Percentiles rank a stretch among this genome's conserved stretches.
Conservation (phyloP, 495 filamentous ascomycete species). For the Usnea hakonensis region DNA sequence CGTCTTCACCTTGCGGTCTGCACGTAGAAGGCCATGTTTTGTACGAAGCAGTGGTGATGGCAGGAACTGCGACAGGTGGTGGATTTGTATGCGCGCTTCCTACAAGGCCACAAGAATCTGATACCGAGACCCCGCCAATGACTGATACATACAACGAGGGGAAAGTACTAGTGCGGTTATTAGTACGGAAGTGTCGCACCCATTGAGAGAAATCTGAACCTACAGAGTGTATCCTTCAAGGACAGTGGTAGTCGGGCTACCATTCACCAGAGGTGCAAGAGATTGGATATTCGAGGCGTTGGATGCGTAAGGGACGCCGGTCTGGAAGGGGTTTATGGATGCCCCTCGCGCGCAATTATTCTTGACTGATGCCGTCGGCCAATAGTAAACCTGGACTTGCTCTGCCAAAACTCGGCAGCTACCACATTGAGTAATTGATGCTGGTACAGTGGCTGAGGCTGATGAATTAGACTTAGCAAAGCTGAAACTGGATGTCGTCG, state of each 20-base stretch:
- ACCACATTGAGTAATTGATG: conserved; percentile 10
- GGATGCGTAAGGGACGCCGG: conserved; percentile 9
- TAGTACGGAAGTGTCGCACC: neutral
- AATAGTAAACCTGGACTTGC: conserved; percentile 19
- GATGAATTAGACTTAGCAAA: neutral
- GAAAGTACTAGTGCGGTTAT: conserved; percentile 6
- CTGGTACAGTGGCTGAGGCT: neutral
- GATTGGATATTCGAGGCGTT: conserved; percentile 13
- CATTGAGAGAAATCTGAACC: neutral
- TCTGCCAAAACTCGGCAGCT: conserved; percentile 15
- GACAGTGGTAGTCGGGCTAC: neutral
- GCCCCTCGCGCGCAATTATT: conserved; percentile 11
- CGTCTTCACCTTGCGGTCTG: conserved; percentile 11
- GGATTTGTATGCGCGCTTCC: conserved; percentile 11
- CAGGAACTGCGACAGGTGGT: conserved; percentile 14
- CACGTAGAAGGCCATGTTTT: conserved; percentile 17
- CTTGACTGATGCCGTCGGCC: conserved; percentile 15
- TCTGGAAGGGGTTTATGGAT: neutral
- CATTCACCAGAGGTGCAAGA: neutral
- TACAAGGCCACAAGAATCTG: conserved; percentile 13
- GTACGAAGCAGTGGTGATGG: conserved; percentile 18
- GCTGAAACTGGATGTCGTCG: neutral
- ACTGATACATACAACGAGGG: conserved; percentile 19
- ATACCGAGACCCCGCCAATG: conserved; percentile 13
- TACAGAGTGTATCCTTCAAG: conserved; percentile 16